Evolutionary conservation across 2,329 filamentous ascomycete species (phyloP), one percentile per base, ranked within the genome.

Genomic region (Neobulgaria alba): DNA sequence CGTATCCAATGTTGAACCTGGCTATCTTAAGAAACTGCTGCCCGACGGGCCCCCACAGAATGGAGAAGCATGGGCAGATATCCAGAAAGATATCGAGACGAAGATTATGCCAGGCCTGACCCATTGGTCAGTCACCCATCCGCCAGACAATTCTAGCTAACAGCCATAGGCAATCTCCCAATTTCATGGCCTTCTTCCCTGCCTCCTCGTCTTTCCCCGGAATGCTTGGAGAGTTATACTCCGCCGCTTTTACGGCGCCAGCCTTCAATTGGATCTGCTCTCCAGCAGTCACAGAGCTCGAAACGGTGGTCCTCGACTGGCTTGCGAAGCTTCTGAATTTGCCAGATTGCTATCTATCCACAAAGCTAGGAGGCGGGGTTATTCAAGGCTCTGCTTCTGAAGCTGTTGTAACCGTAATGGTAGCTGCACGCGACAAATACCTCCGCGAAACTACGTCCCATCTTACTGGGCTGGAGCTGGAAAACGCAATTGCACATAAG

Each of bases 201-300:
- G 86, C 86, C 36, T 79, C 77, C 17, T 79, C 81, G 39, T 85
- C 82, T 26, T 95, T 82, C 59, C 88, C 90, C 0, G 77, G 80
- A 19, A 90, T 95, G 61, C 73, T 96, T 9, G 90, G 87, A 15
- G 90, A 96, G 65, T 79, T 96, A 68, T 96, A 95, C 69, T 86
- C 79, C 32, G 81, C 85, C 4, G 83, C 87, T 5, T 89, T 95
- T 64, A 92, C 80, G 10, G 85, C 85, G 12, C 87, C 90, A 1
- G 87, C 87, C 29, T 96, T 96, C 71, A 96, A 96, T 65, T 96
- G 90, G 90, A 79, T 95, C 49, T 95, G 90, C 65, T 88, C 82
- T 4, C 90, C 90, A 1, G 88, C 85, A 5, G 82, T 92, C 14
- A 96, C 90, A 0, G 90, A 96, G 66, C 73, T 96, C 35, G 90